Conservation (phyloP, 2,329 filamentous ascomycete genomes). For the Berkeleyomyces rouxiae region DNA sequence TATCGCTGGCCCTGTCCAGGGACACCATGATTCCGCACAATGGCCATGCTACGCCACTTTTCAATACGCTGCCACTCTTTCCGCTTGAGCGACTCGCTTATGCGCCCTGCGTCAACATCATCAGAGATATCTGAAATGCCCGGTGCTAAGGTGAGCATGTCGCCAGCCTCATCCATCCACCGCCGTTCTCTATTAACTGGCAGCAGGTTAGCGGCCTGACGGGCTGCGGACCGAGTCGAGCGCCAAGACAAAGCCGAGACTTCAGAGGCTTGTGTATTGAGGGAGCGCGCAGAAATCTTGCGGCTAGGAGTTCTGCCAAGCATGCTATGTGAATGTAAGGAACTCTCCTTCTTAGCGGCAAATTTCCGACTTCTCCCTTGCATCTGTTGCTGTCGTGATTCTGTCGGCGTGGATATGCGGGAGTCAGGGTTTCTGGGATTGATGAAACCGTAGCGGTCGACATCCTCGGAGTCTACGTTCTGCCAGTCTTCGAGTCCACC, state of each 20-base stretch:
- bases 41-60: conserved; percentile 53
- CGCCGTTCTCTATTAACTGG: conserved; percentile 44
- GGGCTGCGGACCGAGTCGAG: conserved; percentile 37
- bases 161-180: conserved; percentile 48
- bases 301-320: conserved; percentile 32
- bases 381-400: conserved; percentile 15
- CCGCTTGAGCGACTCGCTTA: conserved; percentile 39
- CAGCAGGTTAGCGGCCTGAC: conserved; percentile 41
- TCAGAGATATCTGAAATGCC: conserved; percentile 39
- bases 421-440: conserved; percentile 23
- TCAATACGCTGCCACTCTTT: conserved; percentile 48
- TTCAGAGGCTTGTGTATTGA: conserved; percentile 40
- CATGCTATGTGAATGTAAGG: conserved; percentile 10
- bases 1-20: conserved; percentile 44
- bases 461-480: conserved; percentile 41
- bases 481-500: conserved; percentile 52
- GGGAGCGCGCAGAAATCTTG: conserved; percentile 40
- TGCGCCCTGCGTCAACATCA: conserved; percentile 35
- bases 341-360: conserved; percentile 23
- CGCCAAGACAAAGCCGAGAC: conserved; percentile 34
- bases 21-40: conserved; percentile 32
- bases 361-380: conserved; percentile 22
- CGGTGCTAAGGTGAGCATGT: conserved; percentile 45
- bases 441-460: conserved; percentile 56
- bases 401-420: conserved; percentile 26